Percentiles rank a stretch among this genome's conserved stretches.
Conservation (phyloP, 495 filamentous ascomycete species). For the Aspergillus asperescens region DNA sequence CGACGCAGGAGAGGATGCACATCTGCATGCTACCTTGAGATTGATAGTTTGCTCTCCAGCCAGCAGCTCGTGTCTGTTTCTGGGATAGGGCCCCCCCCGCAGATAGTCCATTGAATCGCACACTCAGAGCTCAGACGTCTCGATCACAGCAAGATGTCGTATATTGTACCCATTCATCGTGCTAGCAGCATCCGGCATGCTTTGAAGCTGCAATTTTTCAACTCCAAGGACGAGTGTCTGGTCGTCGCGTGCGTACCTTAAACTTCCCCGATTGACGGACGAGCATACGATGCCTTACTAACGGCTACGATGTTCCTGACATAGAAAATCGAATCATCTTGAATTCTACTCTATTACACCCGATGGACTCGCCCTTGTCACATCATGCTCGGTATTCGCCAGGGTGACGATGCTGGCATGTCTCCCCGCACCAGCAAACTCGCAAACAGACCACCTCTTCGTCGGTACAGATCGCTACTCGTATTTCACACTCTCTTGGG, state of each 20-base stretch:
- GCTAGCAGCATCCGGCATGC: constrained; percentile 88
- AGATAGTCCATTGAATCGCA: neutral
- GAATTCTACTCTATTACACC: constrained; percentile 69
- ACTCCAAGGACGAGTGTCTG: constrained; percentile 68
- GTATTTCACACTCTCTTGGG: constrained; percentile 88
- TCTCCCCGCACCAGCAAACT: constrained; percentile 62
- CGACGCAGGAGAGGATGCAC: neutral
- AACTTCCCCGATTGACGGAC: neutral
- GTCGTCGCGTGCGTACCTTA: constrained; percentile 69
- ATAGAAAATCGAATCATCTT: constrained; percentile 83
- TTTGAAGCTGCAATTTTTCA: constrained; percentile 69
- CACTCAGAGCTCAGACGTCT: neutral
- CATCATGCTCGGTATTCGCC: constrained; percentile 70
- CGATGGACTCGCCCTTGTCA: constrained; percentile 55
- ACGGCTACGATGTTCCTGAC: constrained; percentile 4
- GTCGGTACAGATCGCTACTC: constrained; percentile 83
- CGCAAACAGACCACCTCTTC: constrained; percentile 80
- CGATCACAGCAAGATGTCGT: constrained; percentile 63
- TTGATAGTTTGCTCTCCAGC: neutral
- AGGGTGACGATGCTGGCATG: constrained; percentile 80
- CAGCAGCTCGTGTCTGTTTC: neutral
- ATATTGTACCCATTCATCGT: constrained; percentile 87
- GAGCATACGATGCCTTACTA: neutral
- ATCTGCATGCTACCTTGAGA: neutral
- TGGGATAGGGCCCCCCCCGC: constrained; percentile 12